Percentiles rank a stretch among this genome's conserved stretches.
Evolutionary conservation across 2,329 filamentous ascomycete genomes (phyloP).

Genomic region (Chrysoporthe puriensis): DNA sequence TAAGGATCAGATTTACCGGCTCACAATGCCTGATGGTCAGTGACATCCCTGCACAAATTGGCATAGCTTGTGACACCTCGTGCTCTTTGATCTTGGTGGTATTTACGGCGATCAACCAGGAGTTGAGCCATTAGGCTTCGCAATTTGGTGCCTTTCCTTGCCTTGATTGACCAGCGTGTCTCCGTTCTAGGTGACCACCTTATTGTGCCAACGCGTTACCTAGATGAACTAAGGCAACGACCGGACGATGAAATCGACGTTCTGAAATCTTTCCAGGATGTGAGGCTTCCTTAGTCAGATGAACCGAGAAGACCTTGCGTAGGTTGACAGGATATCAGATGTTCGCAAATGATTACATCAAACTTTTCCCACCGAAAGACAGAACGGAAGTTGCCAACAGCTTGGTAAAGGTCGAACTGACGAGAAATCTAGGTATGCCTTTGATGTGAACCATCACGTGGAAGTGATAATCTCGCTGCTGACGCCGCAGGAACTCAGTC

Average conservation of each 20-base stretch:
- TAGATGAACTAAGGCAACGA: slow-evolving; percentile 36
- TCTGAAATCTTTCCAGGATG: slow-evolving; percentile 30
- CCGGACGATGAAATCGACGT: slow-evolving; percentile 38
- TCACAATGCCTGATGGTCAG: slow-evolving; percentile 24
- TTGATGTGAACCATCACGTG: accelerated
- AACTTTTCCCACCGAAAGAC: slow-evolving; percentile 23
- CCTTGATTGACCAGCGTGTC: neutral
- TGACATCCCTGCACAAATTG: neutral
- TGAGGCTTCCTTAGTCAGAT: neutral
- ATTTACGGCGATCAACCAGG: neutral
- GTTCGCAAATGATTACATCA: slow-evolving; percentile 22
- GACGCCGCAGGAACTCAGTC: neutral
- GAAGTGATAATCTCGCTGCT: neutral
- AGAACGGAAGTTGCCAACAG: slow-evolving; percentile 22
- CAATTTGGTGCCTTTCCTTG: neutral
- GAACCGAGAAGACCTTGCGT: neutral
- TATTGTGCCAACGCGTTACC: slow-evolving; percentile 34
- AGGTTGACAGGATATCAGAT: neutral
- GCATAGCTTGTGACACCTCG: neutral
- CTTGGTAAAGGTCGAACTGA: slow-evolving; percentile 18
- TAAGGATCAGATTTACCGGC: slow-evolving; percentile 23
- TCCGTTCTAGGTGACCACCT: slow-evolving; percentile 34
- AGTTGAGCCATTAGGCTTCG: neutral
- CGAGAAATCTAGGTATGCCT: slow-evolving; percentile 10
- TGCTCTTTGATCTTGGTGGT: neutral